Evolutionary conservation across 371 early-diverging fungal genomes (phyloP).

Genomic region (Choanephora cucurbitarum): DNA sequence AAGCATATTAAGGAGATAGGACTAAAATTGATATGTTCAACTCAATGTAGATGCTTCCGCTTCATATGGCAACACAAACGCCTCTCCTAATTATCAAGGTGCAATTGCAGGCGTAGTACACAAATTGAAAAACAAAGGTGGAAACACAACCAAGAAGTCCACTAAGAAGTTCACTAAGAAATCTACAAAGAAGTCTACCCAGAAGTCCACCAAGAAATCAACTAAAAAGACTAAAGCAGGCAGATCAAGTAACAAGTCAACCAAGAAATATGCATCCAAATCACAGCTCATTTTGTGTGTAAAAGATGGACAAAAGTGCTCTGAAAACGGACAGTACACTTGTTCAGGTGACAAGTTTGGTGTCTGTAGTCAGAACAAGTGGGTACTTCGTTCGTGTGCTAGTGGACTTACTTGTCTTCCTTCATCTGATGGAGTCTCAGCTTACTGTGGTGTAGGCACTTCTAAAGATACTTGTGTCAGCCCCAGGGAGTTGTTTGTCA

Average conservation of each 20-base stretch:
- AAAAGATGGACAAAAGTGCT: constrained; percentile 17
- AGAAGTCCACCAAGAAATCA: neutral
- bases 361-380: constrained; percentile 29
- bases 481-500: too few relatives aligned
- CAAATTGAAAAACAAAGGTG: neutral
- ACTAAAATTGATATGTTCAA: neutral
- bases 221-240: constrained; percentile 1
- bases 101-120: constrained; percentile 33
- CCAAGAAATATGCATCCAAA: constrained; percentile 2
- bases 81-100: constrained; percentile 31
- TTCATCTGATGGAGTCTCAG: constrained; percentile 33
- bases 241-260: neutral
- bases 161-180: neutral
- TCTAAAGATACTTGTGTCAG: constrained; percentile 1
- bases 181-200: neutral
- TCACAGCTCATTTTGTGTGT: constrained; percentile 3
- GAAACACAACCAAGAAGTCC: neutral
- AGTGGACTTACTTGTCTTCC: constrained; percentile 29
- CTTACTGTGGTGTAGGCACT: constrained; percentile 35
- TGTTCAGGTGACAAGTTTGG: constrained; percentile 28
- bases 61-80: constrained; percentile 33
- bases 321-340: constrained; percentile 11
- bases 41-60: constrained; percentile 38
- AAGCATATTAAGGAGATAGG: neutral
- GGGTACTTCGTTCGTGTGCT: constrained; percentile 30